phyloP scores from a whole-genome alignment of 1,139 yeast species.

The Diutina rugosa region DNA sequence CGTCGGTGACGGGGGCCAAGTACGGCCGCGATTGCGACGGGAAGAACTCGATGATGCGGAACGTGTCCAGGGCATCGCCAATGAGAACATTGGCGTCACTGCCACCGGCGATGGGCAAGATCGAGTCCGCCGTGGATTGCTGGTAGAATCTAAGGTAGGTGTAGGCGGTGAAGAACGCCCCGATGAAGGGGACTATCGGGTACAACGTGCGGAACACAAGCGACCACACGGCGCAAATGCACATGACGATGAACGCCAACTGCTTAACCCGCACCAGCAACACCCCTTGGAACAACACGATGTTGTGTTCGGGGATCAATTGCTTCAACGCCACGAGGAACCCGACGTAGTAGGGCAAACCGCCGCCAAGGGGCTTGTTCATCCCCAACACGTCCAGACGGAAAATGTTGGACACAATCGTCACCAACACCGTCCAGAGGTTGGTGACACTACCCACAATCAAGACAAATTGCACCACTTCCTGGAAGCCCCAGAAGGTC shows the following conservation, averaged over 20 bases:
- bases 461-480: conserved; percentile 45
- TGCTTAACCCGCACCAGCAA: conserved; percentile 62
- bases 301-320: conserved; percentile 77
- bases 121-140: conserved; percentile 22
- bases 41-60: conserved; percentile 72
- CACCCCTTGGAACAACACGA: conserved; percentile 50
- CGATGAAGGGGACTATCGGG: conserved; percentile 54
- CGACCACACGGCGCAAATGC: conserved; percentile 34
- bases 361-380: conserved; percentile 53
- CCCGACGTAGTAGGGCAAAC: conserved; percentile 58
- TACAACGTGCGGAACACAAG: conserved; percentile 22
- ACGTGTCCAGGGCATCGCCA: conserved; percentile 89
- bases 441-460: conserved; percentile 52
- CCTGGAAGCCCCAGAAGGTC: conserved; percentile 46
- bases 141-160: conserved; percentile 68
- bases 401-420: conserved; percentile 26
- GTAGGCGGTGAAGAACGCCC: conserved; percentile 63
- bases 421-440: conserved; percentile 28
- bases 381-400: conserved; percentile 25
- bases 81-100: conserved; percentile 19
- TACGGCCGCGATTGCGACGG: conserved; percentile 45
- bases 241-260: conserved; percentile 50
- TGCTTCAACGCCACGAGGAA: conserved; percentile 82
- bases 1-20: conserved; percentile 40
- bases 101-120: conserved; percentile 24